Percentiles rank a stretch among this genome's conserved stretches.
These are phyloP conservation scores for Metschnikowia lochheadii DNA, from an alignment of 805 yeast species.

Conservation along the genomic window DNA sequence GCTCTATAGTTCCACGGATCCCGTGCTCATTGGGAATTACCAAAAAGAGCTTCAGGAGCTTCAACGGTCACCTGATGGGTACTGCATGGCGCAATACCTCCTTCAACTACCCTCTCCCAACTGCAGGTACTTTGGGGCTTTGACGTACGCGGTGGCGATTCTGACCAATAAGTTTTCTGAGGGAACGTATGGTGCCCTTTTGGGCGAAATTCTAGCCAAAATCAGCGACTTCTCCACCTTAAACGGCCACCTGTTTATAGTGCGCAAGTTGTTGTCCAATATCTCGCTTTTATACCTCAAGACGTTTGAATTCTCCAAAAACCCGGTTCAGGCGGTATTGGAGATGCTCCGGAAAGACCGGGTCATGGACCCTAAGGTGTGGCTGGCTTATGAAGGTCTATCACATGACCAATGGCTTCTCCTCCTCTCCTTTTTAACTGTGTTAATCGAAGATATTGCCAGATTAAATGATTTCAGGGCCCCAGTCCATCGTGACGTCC, in stretches of 20 bases:
- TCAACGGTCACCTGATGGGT: conserved; percentile 57
- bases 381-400: background rate
- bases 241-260: conserved; percentile 31
- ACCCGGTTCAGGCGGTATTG: conserved; percentile 30
- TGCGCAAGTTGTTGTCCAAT: conserved; percentile 56
- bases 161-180: conserved; percentile 26
- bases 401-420: conserved; percentile 8
- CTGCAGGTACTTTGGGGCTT: conserved; percentile 75
- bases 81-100: conserved; percentile 52
- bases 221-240: conserved; percentile 2
- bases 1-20: conserved; percentile 40
- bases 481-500: conserved; percentile 37
- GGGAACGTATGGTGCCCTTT: conserved; percentile 7
- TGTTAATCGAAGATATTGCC: conserved; percentile 49
- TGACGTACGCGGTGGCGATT: conserved; percentile 66
- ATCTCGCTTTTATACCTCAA: conserved; percentile 46
- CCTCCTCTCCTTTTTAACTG: conserved; percentile 37
- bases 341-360: background rate
- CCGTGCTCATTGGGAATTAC: conserved; percentile 34
- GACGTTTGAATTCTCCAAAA: conserved; percentile 33
- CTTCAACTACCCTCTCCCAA: conserved; percentile 40
- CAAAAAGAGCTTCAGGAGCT: conserved; percentile 56
- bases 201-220: conserved; percentile 8
- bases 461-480: conserved; percentile 26
- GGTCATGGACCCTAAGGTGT: background rate